A percentile compares a stretch with the other conserved stretches of the same genome.
Evolutionary conservation across 2,329 filamentous ascomycete species (phyloP).

Genomic region (Trichoderma koningii): DNA sequence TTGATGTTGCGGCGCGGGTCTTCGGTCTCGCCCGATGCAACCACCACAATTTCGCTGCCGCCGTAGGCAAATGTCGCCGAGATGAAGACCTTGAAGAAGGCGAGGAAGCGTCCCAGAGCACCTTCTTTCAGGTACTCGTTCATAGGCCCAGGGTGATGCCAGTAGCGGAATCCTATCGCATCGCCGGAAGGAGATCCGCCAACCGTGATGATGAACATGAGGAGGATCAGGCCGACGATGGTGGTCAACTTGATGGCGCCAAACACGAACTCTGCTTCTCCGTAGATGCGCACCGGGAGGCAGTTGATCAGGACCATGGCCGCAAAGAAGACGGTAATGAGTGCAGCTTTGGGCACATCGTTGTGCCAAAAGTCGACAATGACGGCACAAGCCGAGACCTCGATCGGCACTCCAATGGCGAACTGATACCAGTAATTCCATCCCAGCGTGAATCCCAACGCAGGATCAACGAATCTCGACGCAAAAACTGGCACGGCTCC

Average conservation of each 20-base stretch:
- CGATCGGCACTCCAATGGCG: slow-evolving; percentile 52
- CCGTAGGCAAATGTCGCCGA: slow-evolving; percentile 52
- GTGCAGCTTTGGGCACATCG: slow-evolving; percentile 35
- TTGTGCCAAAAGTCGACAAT: slow-evolving; percentile 50
- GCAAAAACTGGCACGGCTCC: slow-evolving; percentile 56
- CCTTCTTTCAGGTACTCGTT: slow-evolving; percentile 46
- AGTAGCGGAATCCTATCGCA: slow-evolving; percentile 50
- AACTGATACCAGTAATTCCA: slow-evolving; percentile 57
- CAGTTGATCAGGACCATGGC: slow-evolving; percentile 45
- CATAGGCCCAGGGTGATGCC: slow-evolving; percentile 47
- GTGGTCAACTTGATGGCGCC: slow-evolving; percentile 52
- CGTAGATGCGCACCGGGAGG: slow-evolving; percentile 49
- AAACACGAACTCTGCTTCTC: slow-evolving; percentile 56
- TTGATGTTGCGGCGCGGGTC: slow-evolving; percentile 42
- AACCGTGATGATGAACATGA: slow-evolving; percentile 53
- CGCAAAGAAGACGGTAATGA: slow-evolving; percentile 44
- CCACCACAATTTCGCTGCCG: slow-evolving; percentile 45
- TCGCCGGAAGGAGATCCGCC: slow-evolving; percentile 48
- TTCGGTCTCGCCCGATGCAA: slow-evolving; percentile 43
- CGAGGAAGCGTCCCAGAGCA: slow-evolving; percentile 44
- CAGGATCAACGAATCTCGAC: slow-evolving; percentile 49
- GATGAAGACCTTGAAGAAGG: slow-evolving; percentile 50
- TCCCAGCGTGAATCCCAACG: slow-evolving; percentile 50
- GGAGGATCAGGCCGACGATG: slow-evolving; percentile 52
- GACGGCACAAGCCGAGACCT: slow-evolving; percentile 50